A percentile compares a stretch with the other conserved stretches of the same genome.
Conservation (phyloP, 2,329 filamentous ascomycete species). For the Arthrobotrys iridis region DNA sequence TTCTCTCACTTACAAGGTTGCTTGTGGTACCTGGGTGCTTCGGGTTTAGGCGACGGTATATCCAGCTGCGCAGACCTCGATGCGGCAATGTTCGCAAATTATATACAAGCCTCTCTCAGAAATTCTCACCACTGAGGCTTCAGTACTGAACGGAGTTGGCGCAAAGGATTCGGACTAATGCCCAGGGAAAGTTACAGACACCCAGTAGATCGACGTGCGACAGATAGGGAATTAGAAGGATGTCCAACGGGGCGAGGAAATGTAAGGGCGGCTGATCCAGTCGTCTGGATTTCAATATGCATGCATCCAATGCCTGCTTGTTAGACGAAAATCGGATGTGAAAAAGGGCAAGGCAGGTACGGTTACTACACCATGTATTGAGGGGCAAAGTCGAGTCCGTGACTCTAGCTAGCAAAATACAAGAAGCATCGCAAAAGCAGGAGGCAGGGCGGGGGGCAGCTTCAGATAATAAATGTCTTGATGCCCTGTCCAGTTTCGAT, state of each 20-base stretch:
- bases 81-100: slow-evolving; percentile 37
- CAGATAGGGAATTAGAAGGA: slow-evolving; percentile 20
- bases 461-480: slow-evolving; percentile 54
- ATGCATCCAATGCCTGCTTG: slow-evolving; percentile 42
- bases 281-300: slow-evolving; percentile 42
- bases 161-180: slow-evolving; percentile 13
- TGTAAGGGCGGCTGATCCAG: slow-evolving; percentile 49
- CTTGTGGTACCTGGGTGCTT: slow-evolving; percentile 27
- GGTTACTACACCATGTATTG: slow-evolving; percentile 21
- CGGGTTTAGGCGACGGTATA: slow-evolving; percentile 40
- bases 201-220: slow-evolving; percentile 32
- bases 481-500: slow-evolving; percentile 30
- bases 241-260: slow-evolving; percentile 32
- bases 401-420: slow-evolving; percentile 30
- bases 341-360: slow-evolving; percentile 22
- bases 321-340: slow-evolving; percentile 37
- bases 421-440: slow-evolving; percentile 36
- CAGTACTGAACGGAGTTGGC: slow-evolving; percentile 23
- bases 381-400: slow-evolving; percentile 20
- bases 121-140: slow-evolving; percentile 12
- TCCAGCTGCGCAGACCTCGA: slow-evolving; percentile 35
- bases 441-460: slow-evolving; percentile 48
- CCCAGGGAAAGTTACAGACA: slow-evolving; percentile 15
- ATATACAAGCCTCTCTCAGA: slow-evolving; percentile 11
- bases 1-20: slow-evolving; percentile 19